These are phyloP conservation scores for Babesia divergens DNA, from an alignment of 169 alveolate genomes.

Conservation along the genomic window DNA sequence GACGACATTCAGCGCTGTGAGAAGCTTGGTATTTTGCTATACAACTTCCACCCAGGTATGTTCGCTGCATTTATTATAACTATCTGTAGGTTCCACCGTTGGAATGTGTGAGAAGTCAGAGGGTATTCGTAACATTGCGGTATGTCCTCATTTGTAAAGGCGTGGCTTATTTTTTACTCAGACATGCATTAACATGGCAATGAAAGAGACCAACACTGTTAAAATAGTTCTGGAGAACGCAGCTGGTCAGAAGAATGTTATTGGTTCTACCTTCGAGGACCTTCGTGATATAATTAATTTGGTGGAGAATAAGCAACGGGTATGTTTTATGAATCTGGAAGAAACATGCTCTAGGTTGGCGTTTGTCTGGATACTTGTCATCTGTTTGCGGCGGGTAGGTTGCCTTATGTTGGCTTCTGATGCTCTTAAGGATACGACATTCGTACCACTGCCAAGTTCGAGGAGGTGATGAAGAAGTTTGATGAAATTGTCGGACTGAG, in stretches of 20 bases:
- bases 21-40: conserved; percentile 77
- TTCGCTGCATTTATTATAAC: not conserved
- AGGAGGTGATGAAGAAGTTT: conserved; percentile 78
- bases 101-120: conserved; percentile 75
- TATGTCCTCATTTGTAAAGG: not conserved
- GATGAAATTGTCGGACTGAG: conserved; percentile 76
- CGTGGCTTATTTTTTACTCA: not conserved
- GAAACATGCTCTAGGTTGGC: conserved; percentile 67
- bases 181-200: conserved; percentile 78
- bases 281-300: conserved; percentile 75
- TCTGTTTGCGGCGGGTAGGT: conserved; percentile 84
- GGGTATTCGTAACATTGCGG: conserved; percentile 78
- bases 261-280: conserved; percentile 85
- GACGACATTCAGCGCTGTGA: conserved; percentile 87
- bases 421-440: conserved; percentile 74
- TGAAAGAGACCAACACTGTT: conserved; percentile 74
- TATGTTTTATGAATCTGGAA: not conserved
- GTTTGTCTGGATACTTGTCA: conserved; percentile 90
- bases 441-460: conserved; percentile 75
- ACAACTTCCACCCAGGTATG: conserved; percentile 86
- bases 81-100: conserved; percentile 68
- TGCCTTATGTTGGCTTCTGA: not conserved
- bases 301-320: conserved; percentile 80
- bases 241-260: conserved; percentile 85
- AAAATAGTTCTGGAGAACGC: conserved; percentile 84